Percentiles rank a stretch among this genome's conserved stretches.
Conservation (phyloP, 116 monocot species). For the Iris pallida region DNA sequence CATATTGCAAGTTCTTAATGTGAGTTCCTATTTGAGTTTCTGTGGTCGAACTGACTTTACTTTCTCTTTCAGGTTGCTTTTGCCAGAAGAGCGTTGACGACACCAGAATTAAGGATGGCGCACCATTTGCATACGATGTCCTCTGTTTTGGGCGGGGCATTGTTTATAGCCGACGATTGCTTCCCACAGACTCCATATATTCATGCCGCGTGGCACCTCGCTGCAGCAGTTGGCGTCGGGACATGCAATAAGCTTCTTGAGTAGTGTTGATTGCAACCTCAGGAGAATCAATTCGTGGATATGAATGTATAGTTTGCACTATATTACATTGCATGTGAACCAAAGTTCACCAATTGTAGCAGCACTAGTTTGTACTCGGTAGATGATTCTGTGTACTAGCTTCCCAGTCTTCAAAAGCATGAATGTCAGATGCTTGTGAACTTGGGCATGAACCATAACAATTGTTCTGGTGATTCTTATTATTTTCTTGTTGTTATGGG, state of each 20-base stretch:
- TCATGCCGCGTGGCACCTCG: constrained; percentile 96
- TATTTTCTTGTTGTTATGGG: too few species aligned
- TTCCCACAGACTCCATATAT: constrained; percentile 77
- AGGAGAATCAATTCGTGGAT: constrained; percentile 9
- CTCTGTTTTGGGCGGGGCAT: constrained; percentile 64
- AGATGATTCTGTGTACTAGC: not conserved
- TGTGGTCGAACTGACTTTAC: too few species aligned
- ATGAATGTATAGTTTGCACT: not conserved
- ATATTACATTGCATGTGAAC: not conserved
- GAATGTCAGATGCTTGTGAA: not conserved
- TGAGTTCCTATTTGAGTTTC: too few species aligned
- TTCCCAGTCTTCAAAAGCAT: not conserved
- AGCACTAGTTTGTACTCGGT: too few species aligned
- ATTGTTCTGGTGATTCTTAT: not conserved
- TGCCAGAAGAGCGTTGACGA: constrained; percentile 52
- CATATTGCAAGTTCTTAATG: too few species aligned
- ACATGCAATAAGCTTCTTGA: constrained; percentile 86
- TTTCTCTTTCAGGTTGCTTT: constrained; percentile 62
- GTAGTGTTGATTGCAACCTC: constrained; percentile 12
- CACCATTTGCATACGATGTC: constrained; percentile 75
- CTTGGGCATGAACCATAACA: not conserved
- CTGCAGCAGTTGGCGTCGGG: constrained; percentile 71
- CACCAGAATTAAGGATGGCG: constrained; percentile 71
- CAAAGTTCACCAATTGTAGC: not conserved
- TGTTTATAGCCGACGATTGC: constrained; percentile 79